Conservation (phyloP, 148 eudicot species). For the Vaccinium darrowii region DNA sequence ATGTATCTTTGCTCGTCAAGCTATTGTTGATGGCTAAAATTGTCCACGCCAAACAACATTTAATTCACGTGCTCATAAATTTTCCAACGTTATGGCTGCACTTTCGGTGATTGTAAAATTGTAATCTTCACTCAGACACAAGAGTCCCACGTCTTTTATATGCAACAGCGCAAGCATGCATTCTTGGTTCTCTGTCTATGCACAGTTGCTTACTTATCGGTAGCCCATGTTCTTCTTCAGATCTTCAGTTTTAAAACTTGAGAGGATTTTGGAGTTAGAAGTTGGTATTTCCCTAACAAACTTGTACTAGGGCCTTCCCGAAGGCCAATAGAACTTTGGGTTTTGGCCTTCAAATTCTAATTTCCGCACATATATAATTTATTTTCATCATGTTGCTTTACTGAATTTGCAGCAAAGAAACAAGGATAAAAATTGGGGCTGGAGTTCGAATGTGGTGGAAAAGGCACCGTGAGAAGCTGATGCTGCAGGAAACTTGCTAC, state of each 20-base stretch:
- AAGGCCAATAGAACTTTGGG: neutral
- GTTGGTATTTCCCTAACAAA: neutral
- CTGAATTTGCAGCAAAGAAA: conserved; percentile 60
- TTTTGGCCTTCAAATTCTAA: neutral
- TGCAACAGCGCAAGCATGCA: neutral
- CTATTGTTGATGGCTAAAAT: neutral
- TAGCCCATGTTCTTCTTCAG: neutral
- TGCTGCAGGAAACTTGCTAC: conserved; percentile 67
- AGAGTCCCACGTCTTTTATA: neutral
- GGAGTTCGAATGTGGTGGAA: conserved; percentile 81
- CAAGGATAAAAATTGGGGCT: conserved; percentile 65
- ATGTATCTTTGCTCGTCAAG: conserved; percentile 1
- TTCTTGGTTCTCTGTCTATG: neutral
- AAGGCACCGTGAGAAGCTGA: conserved; percentile 57
- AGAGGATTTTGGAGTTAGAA: neutral
- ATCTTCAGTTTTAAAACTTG: neutral
- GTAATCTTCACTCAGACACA: neutral
- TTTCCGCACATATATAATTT: neutral
- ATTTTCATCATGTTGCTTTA: neutral
- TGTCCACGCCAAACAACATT: neutral
- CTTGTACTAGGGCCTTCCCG: neutral
- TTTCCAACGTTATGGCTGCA: neutral
- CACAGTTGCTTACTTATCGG: neutral
- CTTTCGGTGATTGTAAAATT: neutral
- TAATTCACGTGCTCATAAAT: neutral